Evolutionary conservation across 371 early-diverging fungal species (phyloP), one percentile per base, ranked within the genome.

Genomic region (Rhizopus stolonifer): DNA sequence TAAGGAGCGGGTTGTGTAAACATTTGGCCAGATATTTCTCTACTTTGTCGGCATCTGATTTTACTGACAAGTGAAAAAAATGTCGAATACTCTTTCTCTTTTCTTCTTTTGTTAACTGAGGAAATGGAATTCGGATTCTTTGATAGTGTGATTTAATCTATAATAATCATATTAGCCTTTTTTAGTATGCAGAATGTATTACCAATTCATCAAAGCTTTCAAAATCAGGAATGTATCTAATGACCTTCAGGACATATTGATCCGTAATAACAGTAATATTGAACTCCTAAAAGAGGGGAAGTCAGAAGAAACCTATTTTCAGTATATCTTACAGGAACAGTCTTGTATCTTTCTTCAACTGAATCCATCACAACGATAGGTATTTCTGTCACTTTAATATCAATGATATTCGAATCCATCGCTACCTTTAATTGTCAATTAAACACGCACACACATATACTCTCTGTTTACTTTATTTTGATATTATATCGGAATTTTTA

Each of bases 141-240:
- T 54, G 67, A 51, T 77, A 74, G 48, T 70, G 69, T 0, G 58
- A 51, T 49, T 72, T 74, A 40, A 78, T 52, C 79, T 78, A 53
- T 17, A 17, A 34, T 21, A 23, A 39, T 48, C 14, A 4, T 6
- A 38, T 38, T 11, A 38, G 19, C 17, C 6, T 14, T 13, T 38
- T 45, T 46, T 34, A 31, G 21, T n/a, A 9, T 50, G 4, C 40
- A 21, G 23, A 8, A 39, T 13, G 25, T 29, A 10, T 46, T 78
- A 84, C 84, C 72, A 80, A 64, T 45, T 73, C 72, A 49, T 84
- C 81, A 69, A 84, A 80, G 24, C 79, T 81, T 45, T 77, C 21
- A 61, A 84, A 72, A 56, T 84, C 85, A 39, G 82, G 72, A 45
- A 84, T 74, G 61, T 80, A 81, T 24, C 85, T 69, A 29, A 75